These are phyloP conservation scores for Keqinozyma sinolaborantium DNA, from an alignment of 1,139 yeast species.

Conservation along the genomic window DNA sequence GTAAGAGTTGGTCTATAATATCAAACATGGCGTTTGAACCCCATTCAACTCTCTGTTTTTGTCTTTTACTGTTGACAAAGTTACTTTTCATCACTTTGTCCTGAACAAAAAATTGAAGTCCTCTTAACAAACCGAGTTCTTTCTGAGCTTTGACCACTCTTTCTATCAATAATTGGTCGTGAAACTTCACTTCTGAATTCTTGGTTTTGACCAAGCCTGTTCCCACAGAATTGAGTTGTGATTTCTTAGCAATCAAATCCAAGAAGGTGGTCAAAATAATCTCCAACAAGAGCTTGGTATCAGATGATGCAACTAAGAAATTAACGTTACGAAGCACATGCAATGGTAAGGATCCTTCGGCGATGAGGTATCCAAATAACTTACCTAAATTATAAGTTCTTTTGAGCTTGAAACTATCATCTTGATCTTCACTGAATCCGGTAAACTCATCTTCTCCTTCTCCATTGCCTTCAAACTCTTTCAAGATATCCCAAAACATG, in stretches of 20 bases:
- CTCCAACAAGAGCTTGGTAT: constrained; percentile 68
- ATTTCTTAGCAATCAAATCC: constrained; percentile 62
- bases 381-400: constrained; percentile 72
- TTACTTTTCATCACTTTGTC: constrained; percentile 50
- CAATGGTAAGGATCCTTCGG: constrained; percentile 69
- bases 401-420: constrained; percentile 48
- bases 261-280: constrained; percentile 66
- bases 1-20: constrained; percentile 43
- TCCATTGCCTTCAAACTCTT: constrained; percentile 57
- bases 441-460: constrained; percentile 40
- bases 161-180: constrained; percentile 52
- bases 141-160: constrained; percentile 60
- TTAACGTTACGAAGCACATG: constrained; percentile 73
- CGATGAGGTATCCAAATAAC: constrained; percentile 70
- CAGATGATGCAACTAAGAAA: constrained; percentile 67
- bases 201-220: constrained; percentile 30
- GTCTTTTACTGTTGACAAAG: constrained; percentile 56
- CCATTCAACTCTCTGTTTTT: constrained; percentile 65
- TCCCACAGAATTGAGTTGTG: constrained; percentile 51
- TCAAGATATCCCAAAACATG: constrained; percentile 83
- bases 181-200: constrained; percentile 39
- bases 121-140: constrained; percentile 60
- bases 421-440: constrained; percentile 29
- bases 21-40: constrained; percentile 57
- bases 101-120: constrained; percentile 66